These are phyloP conservation scores for Toxicodendron radicans DNA, from an alignment of 345 rosid genomes.

Conservation along the genomic window DNA sequence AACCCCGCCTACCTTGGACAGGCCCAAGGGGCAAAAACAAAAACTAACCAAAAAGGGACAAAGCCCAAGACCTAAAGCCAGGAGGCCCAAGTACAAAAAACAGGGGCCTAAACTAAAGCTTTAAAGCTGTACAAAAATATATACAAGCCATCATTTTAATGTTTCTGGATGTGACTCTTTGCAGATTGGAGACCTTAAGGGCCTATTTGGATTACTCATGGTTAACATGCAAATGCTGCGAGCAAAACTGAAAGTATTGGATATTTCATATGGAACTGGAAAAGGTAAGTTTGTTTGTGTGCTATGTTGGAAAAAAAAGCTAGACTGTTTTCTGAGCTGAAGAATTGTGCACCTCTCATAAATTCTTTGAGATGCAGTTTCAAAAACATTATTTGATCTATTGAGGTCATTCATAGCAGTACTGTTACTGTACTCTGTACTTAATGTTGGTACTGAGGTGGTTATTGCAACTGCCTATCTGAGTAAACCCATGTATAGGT, in stretches of 20 bases:
- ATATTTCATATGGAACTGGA: slow-evolving; percentile 73
- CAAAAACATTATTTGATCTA: background rate
- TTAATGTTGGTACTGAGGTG: too few relatives aligned
- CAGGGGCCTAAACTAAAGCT: too few relatives aligned
- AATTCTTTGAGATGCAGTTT: background rate
- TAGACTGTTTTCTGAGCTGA: background rate
- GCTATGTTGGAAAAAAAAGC: background rate
- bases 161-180: slow-evolving; percentile 4
- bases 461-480: too few relatives aligned
- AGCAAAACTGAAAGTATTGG: slow-evolving; percentile 74
- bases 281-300: slow-evolving; percentile 54
- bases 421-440: too few relatives aligned
- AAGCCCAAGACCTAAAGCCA: too few relatives aligned
- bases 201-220: slow-evolving; percentile 84
- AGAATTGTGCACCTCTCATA: too few relatives aligned
- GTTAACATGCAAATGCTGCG: slow-evolving; percentile 71
- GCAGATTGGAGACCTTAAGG: slow-evolving; percentile 93
- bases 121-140: too few relatives aligned
- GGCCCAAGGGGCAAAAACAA: too few relatives aligned
- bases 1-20: too few relatives aligned
- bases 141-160: background rate
- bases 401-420: background rate
- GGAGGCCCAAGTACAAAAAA: too few relatives aligned
- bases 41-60: too few relatives aligned
- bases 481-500: too few relatives aligned